Evolutionary conservation across 2,329 filamentous ascomycete genomes (phyloP), one percentile per base, ranked within the genome.

Genomic region (Penicillium sp.): DNA sequence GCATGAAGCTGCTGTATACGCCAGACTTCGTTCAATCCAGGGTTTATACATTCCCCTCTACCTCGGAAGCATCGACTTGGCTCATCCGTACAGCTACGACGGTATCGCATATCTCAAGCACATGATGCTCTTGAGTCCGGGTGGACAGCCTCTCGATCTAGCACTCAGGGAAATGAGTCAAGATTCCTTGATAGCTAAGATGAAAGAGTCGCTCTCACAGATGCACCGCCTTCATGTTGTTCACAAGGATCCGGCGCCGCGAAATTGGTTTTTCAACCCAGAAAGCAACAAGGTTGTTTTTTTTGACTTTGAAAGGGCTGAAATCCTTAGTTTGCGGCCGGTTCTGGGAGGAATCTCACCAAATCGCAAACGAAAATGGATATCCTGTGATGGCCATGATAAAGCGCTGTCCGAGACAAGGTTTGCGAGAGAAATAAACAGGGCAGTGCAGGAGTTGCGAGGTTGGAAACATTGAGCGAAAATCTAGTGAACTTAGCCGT

Each of bases 1-100:
- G 29, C 42, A 45, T 27, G 52, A 58, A 36, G 46, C 49, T 37
- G 28, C 42, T 16, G 40, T 57, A 18, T 55, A 57, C 32, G 41
- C 28, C 14, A 37, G 27, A 32, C 52, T 59, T 11, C 10, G 18
- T 23, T 14, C 33, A 29, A 42, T 58, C 30, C 47, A 57, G 39
- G 54, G 53, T 22, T 14, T 44, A 34, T 50, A 37, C 16, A 39
- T 55, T 0, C 48, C 49, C 33, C 32, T 58, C 5, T 32, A 48
- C 12, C 39, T 57, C n/a, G 54, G 50, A 32, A 48, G 45, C 39
- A 47, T 56, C 27, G 29, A 45, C 26, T 47, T 58, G 34, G 38
- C 32, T 26, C 33, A 36, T 29, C 44, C 35, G 14, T 50, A 44
- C 26, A 51, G 41, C 28, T 52, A 52, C 36, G 44, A 51, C 18